Percentiles rank a stretch among this genome's conserved stretches.
Evolutionary conservation across 306 rosid genomes (phyloP).

Genomic region (Rosa chinensis): DNA sequence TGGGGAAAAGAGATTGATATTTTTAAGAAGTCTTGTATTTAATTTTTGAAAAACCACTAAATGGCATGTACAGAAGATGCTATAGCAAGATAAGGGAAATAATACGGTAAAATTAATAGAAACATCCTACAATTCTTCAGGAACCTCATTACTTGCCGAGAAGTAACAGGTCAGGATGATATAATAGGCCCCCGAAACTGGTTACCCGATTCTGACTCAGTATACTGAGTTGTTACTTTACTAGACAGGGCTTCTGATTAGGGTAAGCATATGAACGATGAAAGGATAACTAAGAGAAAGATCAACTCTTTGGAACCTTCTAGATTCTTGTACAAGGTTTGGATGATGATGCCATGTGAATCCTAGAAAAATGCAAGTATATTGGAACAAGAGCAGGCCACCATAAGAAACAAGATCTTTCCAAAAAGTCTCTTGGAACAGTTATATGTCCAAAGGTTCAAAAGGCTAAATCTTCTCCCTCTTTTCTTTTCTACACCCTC

Average conservation of each 20-base stretch:
- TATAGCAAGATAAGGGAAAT: background rate
- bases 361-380: background rate
- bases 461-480: background rate
- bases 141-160: background rate
- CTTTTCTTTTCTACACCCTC: background rate
- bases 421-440: background rate
- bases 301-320: background rate
- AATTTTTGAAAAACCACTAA: background rate
- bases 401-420: background rate
- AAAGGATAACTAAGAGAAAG: background rate
- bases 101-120: background rate
- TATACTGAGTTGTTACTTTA: background rate
- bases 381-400: background rate
- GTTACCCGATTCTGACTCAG: background rate
- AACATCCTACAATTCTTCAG: background rate
- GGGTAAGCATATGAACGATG: constrained; percentile 1
- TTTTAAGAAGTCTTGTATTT: background rate
- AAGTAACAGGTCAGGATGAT: background rate
- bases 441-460: background rate
- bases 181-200: background rate
- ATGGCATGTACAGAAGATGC: background rate
- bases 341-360: background rate
- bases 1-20: background rate
- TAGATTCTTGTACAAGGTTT: background rate
- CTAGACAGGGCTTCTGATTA: background rate